These are phyloP conservation scores for Corinectria fuckeliana DNA, from an alignment of 2,329 filamentous ascomycete genomes.

Conservation along the genomic window DNA sequence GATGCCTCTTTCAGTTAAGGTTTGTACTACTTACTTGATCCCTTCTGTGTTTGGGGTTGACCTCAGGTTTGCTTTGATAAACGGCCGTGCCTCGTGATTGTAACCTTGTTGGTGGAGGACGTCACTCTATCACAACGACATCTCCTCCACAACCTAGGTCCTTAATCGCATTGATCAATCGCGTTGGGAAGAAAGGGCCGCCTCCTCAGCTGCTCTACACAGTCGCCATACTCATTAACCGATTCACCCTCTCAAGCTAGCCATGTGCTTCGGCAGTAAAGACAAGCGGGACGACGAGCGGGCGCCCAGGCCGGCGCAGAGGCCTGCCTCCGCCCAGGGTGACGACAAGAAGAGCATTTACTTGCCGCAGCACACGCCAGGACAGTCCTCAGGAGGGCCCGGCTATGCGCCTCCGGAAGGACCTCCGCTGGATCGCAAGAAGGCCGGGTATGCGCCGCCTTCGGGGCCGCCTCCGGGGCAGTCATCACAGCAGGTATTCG, in stretches of 20 bases:
- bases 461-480: constrained; percentile 33
- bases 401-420: constrained; percentile 40
- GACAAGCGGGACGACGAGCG: constrained; percentile 48
- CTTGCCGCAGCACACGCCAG: constrained; percentile 34
- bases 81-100: neutral
- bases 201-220: neutral
- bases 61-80: no score
- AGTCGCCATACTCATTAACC: neutral
- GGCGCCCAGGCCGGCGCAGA: constrained; percentile 48
- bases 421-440: constrained; percentile 36
- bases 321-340: constrained; percentile 34
- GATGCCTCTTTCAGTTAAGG: neutral
- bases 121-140: neutral
- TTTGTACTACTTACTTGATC: neutral
- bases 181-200: neutral
- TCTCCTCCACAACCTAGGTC: neutral
- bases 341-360: constrained; percentile 39
- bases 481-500: constrained; percentile 28
- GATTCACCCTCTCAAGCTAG: neutral
- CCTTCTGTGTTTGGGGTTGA: neutral
- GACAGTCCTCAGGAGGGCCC: constrained; percentile 24
- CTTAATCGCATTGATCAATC: neutral
- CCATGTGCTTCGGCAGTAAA: constrained; percentile 59
- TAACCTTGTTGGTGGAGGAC: neutral
- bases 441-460: constrained; percentile 40